Conservation (phyloP, 805 yeast genomes). For the Hanseniaspora jakobsenii region DNA sequence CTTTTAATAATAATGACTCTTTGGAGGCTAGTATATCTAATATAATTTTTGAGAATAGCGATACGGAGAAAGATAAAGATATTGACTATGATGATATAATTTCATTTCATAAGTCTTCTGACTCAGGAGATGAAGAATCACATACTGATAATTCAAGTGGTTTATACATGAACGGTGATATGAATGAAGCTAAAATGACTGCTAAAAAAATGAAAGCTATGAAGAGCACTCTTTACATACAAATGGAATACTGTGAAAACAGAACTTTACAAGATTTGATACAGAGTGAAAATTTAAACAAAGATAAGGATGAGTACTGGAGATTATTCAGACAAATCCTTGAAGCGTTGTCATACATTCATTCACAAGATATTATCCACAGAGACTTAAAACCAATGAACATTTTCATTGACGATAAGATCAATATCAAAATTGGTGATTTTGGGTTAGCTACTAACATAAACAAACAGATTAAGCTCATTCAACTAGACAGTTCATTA, state of each 20-base stretch:
- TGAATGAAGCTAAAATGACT: neutral
- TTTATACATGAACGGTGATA: conserved; percentile 1
- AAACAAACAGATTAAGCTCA: conserved; percentile 36
- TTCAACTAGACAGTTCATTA: conserved; percentile 26
- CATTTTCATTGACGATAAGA: conserved; percentile 81
- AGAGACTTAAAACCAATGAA: conserved; percentile 92
- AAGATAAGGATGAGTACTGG: conserved; percentile 75
- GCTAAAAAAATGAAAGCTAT: conserved; percentile 19
- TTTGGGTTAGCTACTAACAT: conserved; percentile 92
- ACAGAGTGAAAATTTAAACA: conserved; percentile 55
- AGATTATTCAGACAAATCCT: conserved; percentile 72
- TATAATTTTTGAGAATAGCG: conserved; percentile 13
- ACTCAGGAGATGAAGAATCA: conserved; percentile 18
- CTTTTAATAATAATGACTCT: conserved; percentile 29
- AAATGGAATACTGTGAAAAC: conserved; percentile 97
- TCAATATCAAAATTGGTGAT: conserved; percentile 89
- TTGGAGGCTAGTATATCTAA: conserved; percentile 9
- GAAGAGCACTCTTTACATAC: conserved; percentile 72
- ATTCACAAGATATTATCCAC: conserved; percentile 87
- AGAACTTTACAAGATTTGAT: conserved; percentile 78
- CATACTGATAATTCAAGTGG: conserved; percentile 15
- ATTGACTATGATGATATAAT: conserved; percentile 14
- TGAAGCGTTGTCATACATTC: conserved; percentile 85
- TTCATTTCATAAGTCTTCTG: conserved; percentile 5
- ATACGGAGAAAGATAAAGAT: conserved; percentile 5